Evolutionary conservation across 139 green algal genomes (phyloP).

Genomic region (Diplosphaera chodatii): DNA sequence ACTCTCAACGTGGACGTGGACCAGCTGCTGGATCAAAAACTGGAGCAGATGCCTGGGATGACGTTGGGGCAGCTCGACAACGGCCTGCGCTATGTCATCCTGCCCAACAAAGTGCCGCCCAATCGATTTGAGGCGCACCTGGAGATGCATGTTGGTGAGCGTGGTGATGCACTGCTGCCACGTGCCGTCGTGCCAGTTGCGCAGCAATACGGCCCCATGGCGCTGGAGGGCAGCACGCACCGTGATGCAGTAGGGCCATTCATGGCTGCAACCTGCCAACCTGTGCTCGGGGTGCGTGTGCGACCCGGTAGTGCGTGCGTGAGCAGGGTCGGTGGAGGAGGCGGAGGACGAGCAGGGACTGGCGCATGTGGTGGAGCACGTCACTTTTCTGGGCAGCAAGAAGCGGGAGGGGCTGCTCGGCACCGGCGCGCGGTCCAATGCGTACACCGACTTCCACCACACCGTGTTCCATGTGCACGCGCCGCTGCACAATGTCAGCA

Average conservation of each 20-base stretch:
- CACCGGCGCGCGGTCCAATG: constrained; percentile 87
- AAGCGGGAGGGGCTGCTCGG: constrained; percentile 87
- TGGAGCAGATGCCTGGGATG: constrained; percentile 57
- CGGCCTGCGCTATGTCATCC: constrained; percentile 89
- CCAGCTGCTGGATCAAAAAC: constrained; percentile 27
- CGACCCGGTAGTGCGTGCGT: too few relatives aligned
- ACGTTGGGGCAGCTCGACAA: constrained; percentile 64
- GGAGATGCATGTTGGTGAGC: constrained; percentile 70
- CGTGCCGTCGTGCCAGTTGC: too few relatives aligned
- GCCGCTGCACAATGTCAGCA: constrained; percentile 67
- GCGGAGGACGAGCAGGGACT: constrained; percentile 78
- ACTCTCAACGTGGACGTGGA: constrained; percentile 1
- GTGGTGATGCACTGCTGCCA: too few relatives aligned
- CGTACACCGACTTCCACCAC: constrained; percentile 99
- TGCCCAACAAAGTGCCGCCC: constrained; percentile 88
- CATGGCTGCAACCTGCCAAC: too few relatives aligned
- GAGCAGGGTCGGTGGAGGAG: constrained; percentile 68
- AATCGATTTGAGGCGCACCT: constrained; percentile 92
- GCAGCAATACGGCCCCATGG: too few relatives aligned
- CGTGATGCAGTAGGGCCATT: too few relatives aligned
- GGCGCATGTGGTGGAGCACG: constrained; percentile 98
- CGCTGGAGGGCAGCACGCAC: too few relatives aligned
- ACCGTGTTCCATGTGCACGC: constrained; percentile 99
- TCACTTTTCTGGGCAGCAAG: constrained; percentile 93
- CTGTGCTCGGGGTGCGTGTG: too few relatives aligned